Base-by-base conservation (phyloP, 805 yeast species). In the Sungouiella blattae region DNA sequence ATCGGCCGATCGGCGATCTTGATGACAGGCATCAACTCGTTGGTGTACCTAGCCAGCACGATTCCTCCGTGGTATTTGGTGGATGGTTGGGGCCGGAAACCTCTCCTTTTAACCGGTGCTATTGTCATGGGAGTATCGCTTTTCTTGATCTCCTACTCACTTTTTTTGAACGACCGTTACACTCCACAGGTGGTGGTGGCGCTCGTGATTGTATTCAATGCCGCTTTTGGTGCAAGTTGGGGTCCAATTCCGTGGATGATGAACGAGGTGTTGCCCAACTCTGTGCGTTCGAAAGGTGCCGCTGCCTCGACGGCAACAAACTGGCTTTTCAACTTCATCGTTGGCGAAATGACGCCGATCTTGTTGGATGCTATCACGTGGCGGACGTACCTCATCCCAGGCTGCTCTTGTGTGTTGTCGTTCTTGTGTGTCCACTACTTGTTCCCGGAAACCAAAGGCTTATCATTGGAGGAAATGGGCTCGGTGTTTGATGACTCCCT, bases 231-330 rank as follows among this genome's bases (percentile, higher is more conserved):
- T 12, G 79, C 78, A 52, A 80, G 91, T 36, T 89, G 96, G 95
- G 97, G 96, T 7, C 95, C 96, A 3, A 80, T 88, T 36, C 95
- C 95, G 9, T 87, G 96, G 96, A 79, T 83, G 57, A 87, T 89
- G 47, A 82, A 86, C 41, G 96, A 87, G 61, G 87, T 89, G 32
- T 73, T 88, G 36, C 96, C 96, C 0, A 74, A 85, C 43, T 70
- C 81, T 13, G 87, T 87, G 8, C 74, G 97, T 35, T 87, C 95
- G 3, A 84, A 87, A 49, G 95, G 96, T 39, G 94, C 95, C 0
- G 86, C 95, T 2, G 65, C 87, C 43, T 83, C 95, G 0, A 88
- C 96, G 1, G 95, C 96, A 1, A 77, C 95, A 4, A 89, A 88
- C 57, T 88, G 97, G 97, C 73, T 86, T 5, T 88, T 87, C 67